Evolutionary conservation across 2,329 filamentous ascomycete species (phyloP), one percentile per base, ranked within the genome.

Genomic region (Botrytis tulipae): DNA sequence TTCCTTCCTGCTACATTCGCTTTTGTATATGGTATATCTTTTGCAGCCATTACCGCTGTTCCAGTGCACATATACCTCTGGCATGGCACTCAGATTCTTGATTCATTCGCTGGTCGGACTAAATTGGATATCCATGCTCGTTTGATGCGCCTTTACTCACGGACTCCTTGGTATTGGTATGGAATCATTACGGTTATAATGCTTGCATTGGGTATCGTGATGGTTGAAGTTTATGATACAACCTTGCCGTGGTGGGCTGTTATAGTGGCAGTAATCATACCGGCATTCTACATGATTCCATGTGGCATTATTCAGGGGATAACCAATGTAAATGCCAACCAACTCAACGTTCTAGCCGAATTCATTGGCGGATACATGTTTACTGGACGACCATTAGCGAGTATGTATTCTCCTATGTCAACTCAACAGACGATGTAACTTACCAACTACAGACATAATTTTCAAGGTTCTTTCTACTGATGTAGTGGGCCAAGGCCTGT

Each of bases 1-100:
- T 92, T 91, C 77, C 84, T 93, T 63, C 92, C 91, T 75, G 93
- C 91, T 0, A 91, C 91, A 0, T 93, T 93, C 79, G 87, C 90
- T 75, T 83, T 93, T 74, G 85, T 86, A 0, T 94, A 93, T 77
- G 92, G 91, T 1, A 82, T 93, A 3, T 92, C 90, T 0, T 94
- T 94, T 79, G 92, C 92, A 4, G 87, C 90, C 69, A 91, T 93
- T 59, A 85, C 91, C 0, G 87, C 91, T 0, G 85, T 93, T 2
- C 82, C 93, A n/a, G 86, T 92, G 0, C 89, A 93, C 77, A 91
- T 89, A 0, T 88, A 84, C 75, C 83, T 94, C 4, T 89, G 93
- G 81, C 89, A 93, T 74, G 86, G 92, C 37, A 85, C 87, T 74
- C 88, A 89, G 70, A 89, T 93, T 60, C 90, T 89, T 87, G 83